Evolutionary conservation across 768 basidiomycete species (phyloP), one percentile per base, ranked within the genome.

Genomic region (Panus rudis): DNA sequence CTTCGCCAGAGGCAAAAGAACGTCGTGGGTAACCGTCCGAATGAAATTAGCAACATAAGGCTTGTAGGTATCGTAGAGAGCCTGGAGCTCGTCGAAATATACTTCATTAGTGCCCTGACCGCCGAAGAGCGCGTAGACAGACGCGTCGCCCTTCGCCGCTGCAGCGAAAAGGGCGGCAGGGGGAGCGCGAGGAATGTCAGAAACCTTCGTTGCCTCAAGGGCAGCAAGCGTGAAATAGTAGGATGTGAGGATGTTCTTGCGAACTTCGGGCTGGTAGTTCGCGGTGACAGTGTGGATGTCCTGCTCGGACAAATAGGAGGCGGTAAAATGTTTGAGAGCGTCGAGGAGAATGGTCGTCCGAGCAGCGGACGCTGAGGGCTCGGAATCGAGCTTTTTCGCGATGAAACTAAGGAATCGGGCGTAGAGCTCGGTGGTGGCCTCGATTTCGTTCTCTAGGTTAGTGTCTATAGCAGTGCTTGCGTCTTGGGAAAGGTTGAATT

Each of bases 101-200:
- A 94, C 87, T 59, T 98, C 96, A 64, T 98, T 98, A 46, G 86
- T 90, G 45, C 96, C 96, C 65, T 99, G 96, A 12, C 96, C 96
- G 40, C 94, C 94, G 59, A 99, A 99, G 30, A 99, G 70, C 40
- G 91, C 94, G 65, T 86, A 97, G 54, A 97, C 68, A 37, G 75
- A 85, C 42, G 78, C 83, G 33, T 81, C 74, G 35, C 77, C 75
- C n/a, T 71, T 60, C 35, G 65, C 56, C 25, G 78, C 78, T 28
- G 83, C 81, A 10, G 69, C 62, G 45, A 93, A 64, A 19, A 93
- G 78, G 10, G 86, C 82, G 21, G 87, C 81, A 37, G 75, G 47
- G 10, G 82, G 75, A 24, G 75, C 66, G 23, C 66, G 63, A 26
- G 86, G 83, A 44, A 88, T 74, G 48, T 66, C 69, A 21, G 68